Base-by-base conservation (phyloP, 2,329 filamentous ascomycete genomes). In the Penicillium decumbens region DNA sequence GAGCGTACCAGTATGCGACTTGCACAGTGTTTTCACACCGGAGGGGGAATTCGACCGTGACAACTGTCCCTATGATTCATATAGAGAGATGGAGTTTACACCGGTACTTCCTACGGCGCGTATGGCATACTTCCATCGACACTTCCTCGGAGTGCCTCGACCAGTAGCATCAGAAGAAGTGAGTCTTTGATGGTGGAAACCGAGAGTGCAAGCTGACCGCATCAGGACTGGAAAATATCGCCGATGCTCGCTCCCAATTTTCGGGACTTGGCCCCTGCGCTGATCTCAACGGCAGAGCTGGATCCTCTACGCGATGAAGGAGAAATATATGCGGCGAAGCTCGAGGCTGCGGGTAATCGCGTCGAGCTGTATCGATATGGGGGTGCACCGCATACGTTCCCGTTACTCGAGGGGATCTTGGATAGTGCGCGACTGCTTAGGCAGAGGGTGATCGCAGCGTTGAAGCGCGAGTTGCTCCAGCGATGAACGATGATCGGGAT, bases 231-330 rank as follows among this genome's bases (percentile, higher is more conserved):
- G 70, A 72, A 68, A 45, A 71, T 73, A 38, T 72, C 70, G 4
- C 71, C 70, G 3, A 72, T 73, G n/a, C 53, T 67, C 13, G 64
- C 70, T 3, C 59, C 65, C 2, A 63, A 63, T 41, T 70, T 73
- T 33, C 43, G 56, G 9, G 57, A 63, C 39, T 50, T 74, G 28
- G 70, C 71, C 9, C 69, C 70, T 3, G 71, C 72, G 3, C 52
- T 73, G 41, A 60, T 73, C 15, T 63, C 65, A 44, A 72, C 68
- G 1, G 70, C 71, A 8, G 71, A 73, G 54, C 64, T 73, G 59
- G 71, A 73, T 54, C 65, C 69, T 41, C 59, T 73, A n/a, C 66
- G 70, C 13, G 70, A 73, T 38, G 71, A 74, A 58, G 71, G 66
- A 13, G 70, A 70, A 50, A 62, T 59, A 8, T 73, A 72, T 56